A percentile compares a stretch with the other conserved stretches of the same genome.
Conservation (phyloP, 2,329 filamentous ascomycete species). For the Epichloe elymi region DNA sequence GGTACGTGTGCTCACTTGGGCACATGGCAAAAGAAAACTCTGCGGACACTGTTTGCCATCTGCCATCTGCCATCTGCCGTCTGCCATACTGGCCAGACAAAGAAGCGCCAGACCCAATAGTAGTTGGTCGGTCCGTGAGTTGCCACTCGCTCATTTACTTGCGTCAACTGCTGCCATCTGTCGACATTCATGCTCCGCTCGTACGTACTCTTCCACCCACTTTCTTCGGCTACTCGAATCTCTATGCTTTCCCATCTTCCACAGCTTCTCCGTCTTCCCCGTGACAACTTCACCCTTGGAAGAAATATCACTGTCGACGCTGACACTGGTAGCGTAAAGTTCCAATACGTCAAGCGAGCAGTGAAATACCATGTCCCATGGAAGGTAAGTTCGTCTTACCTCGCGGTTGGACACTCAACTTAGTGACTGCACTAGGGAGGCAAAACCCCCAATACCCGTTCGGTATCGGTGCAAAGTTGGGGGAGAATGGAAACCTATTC, state of each 20-base stretch:
- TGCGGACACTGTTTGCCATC: not conserved
- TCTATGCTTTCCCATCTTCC: not conserved
- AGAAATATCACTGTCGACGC: not conserved
- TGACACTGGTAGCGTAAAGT: not conserved
- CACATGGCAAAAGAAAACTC: not conserved
- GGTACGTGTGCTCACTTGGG: too few species aligned
- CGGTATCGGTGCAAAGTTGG: conserved; percentile 23
- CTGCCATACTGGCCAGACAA: not conserved
- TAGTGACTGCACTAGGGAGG: not conserved
- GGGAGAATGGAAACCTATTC: conserved; percentile 22
- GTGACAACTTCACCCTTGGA: not conserved
- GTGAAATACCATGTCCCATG: not conserved
- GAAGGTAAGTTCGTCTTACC: not conserved
- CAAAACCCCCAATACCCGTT: not conserved
- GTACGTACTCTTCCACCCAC: not conserved
- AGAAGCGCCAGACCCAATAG: not conserved
- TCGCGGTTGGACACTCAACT: not conserved
- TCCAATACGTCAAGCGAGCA: not conserved
- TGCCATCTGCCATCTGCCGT: not conserved
- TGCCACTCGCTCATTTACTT: not conserved
- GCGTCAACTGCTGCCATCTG: not conserved
- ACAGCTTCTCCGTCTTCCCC: not conserved
- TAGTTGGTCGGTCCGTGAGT: not conserved
- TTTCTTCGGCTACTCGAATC: too few species aligned
- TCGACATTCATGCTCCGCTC: not conserved